Evolutionary conservation across 331 rosid species (phyloP), one percentile per base, ranked within the genome.

Genomic region (Malus hybrid): DNA sequence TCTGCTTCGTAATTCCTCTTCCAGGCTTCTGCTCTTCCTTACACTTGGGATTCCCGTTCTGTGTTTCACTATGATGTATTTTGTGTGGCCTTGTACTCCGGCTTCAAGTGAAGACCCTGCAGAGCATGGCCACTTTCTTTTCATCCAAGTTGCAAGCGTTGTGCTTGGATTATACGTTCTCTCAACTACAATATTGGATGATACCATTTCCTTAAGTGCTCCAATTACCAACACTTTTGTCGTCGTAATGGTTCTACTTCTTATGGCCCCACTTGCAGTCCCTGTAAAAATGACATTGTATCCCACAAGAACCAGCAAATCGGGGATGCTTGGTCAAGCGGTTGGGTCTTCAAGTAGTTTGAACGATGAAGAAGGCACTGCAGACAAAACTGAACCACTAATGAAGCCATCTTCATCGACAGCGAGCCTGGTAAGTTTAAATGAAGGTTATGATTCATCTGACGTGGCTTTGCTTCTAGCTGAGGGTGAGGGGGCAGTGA

Each of bases 401-500:
- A 72, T 87, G 83, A 33, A 32, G 39, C 46, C 83, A 36, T 73
- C 90, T 72, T 29, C 87, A 24, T 82, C 90, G 16, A 24, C 83
- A 12, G 31, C 65, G 36, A 80, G 75, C 24, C 80, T 80, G 12
- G 91, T 74, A 73, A 82, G 86, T 39, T 39, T 39, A 39, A 39
- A 9, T 66, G 93, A 91, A 16, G 54, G 60, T 7, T 84, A 79
- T 69, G 87, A 85, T 71, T 82, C 77, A 7, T 83, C 90, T 20
- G 97, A 91, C 62, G 84, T 87, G 65, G 89, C 80, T 28, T 80
- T 87, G 91, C 97, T 91, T 86, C 95, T 91, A 24, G 93, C 95
- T 6, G 91, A 69, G 82, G 97, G 97, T 6, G 95, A 91, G 84
- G 95, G 97, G 33, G 97, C 93, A 12, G 85, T 87, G 55, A 86